Evolutionary conservation across 768 basidiomycete species (phyloP).

Genomic region (Suillus luteus): DNA sequence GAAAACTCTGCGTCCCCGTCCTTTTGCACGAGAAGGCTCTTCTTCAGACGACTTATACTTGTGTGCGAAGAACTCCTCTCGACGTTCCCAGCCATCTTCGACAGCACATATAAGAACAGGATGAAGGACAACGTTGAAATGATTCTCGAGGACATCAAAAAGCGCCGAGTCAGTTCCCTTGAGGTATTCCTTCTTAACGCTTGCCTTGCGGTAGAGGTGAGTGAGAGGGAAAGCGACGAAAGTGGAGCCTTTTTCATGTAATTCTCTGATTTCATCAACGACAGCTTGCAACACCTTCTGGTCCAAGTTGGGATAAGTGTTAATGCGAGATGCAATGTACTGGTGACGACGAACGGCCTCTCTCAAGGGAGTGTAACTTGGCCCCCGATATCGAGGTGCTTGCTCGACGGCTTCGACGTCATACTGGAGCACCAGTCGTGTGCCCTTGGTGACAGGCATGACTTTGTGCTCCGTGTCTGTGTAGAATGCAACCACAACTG

Average conservation of each 20-base stretch:
- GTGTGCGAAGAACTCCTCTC: neutral
- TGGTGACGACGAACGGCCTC: neutral
- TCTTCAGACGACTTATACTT: neutral
- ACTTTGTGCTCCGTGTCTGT: conserved; percentile 4
- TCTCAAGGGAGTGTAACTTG: neutral
- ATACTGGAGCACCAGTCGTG: neutral
- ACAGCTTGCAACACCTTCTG: neutral
- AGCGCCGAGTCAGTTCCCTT: neutral
- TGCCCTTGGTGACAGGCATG: conserved; percentile 2
- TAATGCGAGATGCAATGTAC: neutral
- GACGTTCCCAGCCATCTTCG: neutral
- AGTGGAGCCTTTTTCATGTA: neutral
- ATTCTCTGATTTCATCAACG: neutral
- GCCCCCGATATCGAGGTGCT: neutral
- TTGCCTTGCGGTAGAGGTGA: conserved; percentile 2
- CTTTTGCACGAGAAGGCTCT: neutral
- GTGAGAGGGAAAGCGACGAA: neutral
- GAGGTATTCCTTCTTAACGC: neutral
- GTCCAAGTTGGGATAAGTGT: neutral
- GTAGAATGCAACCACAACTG: neutral
- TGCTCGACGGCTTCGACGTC: neutral
- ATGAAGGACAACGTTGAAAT: neutral
- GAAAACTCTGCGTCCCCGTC: neutral
- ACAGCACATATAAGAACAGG: neutral
- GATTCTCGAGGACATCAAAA: neutral